Conservation (phyloP, 116 monocot species). For the Cymodocea nodosa region DNA sequence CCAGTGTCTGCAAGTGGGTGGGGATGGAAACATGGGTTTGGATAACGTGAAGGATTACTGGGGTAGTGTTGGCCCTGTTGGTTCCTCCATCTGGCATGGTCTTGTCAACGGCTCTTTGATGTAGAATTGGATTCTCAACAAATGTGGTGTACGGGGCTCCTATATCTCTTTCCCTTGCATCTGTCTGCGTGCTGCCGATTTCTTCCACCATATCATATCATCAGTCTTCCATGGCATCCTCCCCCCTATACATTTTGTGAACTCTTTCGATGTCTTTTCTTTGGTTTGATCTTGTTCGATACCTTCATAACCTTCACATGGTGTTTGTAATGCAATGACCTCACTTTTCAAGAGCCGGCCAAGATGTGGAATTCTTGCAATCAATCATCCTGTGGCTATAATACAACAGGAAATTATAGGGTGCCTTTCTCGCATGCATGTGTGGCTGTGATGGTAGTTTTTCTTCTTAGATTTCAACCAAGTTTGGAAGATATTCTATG, state of each 20-base stretch:
- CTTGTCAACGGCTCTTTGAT: conserved; percentile 31
- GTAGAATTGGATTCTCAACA: conserved; percentile 8
- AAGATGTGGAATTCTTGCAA: too few species aligned
- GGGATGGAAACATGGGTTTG: conserved; percentile 9
- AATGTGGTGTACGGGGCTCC: background rate
- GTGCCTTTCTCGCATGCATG: too few species aligned
- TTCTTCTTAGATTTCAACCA: too few species aligned
- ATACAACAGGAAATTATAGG: too few species aligned
- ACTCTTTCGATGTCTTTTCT: too few species aligned
- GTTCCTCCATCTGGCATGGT: conserved; percentile 22
- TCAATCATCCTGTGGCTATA: too few species aligned
- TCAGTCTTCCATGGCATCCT: background rate
- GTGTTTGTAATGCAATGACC: too few species aligned
- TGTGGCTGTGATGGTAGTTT: too few species aligned
- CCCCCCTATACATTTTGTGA: background rate
- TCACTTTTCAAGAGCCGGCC: too few species aligned
- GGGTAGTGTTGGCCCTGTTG: conserved; percentile 7
- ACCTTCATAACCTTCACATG: too few species aligned
- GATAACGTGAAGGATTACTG: conserved; percentile 19
- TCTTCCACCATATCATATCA: background rate
- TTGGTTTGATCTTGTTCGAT: too few species aligned
- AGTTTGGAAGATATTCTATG: too few species aligned
- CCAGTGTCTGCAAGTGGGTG: conserved; percentile 14
- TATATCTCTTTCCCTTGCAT: background rate
- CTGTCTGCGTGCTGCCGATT: background rate